phyloP scores from a whole-genome alignment of 1,139 yeast genomes.

The Meyerozyma athensensis region DNA sequence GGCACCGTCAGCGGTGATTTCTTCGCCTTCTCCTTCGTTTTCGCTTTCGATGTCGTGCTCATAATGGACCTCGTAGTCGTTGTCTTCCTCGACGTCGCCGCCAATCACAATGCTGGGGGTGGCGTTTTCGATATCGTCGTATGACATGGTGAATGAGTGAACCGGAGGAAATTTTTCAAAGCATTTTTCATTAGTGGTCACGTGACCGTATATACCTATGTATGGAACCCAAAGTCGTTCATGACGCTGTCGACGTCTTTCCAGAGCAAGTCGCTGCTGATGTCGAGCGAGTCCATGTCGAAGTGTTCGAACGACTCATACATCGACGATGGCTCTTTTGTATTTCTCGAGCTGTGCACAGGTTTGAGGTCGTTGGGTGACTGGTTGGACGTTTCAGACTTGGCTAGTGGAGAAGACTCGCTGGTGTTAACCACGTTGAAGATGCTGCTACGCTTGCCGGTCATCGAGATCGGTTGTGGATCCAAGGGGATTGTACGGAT shows the following conservation, averaged over 20 bases:
- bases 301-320: conserved; percentile 29
- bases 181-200: conserved; percentile 14
- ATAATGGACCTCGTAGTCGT: conserved; percentile 33
- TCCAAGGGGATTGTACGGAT: conserved; percentile 76
- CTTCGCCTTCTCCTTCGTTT: conserved; percentile 29
- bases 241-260: conserved; percentile 86
- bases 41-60: conserved; percentile 47
- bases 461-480: conserved; percentile 63
- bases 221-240: conserved; percentile 91
- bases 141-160: conserved; percentile 28
- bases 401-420: conserved; percentile 24
- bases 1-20: conserved; percentile 25
- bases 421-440: conserved; percentile 36
- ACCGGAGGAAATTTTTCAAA: conserved; percentile 8
- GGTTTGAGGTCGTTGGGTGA: background rate
- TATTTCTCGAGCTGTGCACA: background rate
- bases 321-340: conserved; percentile 26
- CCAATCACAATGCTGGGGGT: conserved; percentile 85
- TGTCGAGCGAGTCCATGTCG: conserved; percentile 31
- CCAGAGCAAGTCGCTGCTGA: conserved; percentile 68
- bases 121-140: conserved; percentile 76
- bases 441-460: conserved; percentile 33
- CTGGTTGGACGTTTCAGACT: conserved; percentile 9
- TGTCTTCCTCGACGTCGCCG: conserved; percentile 48
- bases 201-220: conserved; percentile 11